These are phyloP conservation scores for Fusarium sp. DNA, from an alignment of 2,329 filamentous ascomycete genomes.

Conservation along the genomic window DNA sequence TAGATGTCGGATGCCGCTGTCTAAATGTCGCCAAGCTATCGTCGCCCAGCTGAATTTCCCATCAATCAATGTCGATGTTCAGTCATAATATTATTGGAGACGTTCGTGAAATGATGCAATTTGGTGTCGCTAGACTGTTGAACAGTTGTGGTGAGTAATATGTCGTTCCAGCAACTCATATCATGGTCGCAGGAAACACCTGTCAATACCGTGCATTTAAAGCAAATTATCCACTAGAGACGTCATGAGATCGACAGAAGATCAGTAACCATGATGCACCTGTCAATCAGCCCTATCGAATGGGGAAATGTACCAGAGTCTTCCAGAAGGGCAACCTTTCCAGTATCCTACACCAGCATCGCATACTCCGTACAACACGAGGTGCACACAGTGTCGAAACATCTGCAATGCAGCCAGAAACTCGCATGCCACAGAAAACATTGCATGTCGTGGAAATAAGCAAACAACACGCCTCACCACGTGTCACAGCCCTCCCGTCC, in stretches of 20 bases:
- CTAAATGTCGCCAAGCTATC: too few species aligned
- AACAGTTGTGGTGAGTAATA: too few species aligned
- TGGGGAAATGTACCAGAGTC: not conserved
- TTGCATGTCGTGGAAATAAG: not conserved
- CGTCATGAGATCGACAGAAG: not conserved
- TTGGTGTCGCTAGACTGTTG: too few species aligned
- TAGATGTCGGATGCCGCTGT: too few species aligned
- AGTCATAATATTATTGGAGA: too few species aligned
- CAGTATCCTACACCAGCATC: not conserved
- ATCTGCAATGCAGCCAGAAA: not conserved
- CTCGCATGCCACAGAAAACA: not conserved
- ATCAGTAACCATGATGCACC: accelerated
- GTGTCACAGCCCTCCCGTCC: not conserved
- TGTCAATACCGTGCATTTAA: not conserved
- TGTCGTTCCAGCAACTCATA: too few species aligned
- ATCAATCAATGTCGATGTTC: too few species aligned
- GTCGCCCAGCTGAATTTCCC: too few species aligned
- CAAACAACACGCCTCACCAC: not conserved
- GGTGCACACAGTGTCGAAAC: not conserved
- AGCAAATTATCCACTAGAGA: not conserved
- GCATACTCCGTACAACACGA: not conserved
- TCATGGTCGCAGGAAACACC: too few species aligned
- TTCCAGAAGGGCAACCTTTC: not conserved
- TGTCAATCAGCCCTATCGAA: not conserved
- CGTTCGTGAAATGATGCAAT: too few species aligned